phyloP scores from a whole-genome alignment of 805 yeast genomes.

The Kodamaea neixiangensis region DNA sequence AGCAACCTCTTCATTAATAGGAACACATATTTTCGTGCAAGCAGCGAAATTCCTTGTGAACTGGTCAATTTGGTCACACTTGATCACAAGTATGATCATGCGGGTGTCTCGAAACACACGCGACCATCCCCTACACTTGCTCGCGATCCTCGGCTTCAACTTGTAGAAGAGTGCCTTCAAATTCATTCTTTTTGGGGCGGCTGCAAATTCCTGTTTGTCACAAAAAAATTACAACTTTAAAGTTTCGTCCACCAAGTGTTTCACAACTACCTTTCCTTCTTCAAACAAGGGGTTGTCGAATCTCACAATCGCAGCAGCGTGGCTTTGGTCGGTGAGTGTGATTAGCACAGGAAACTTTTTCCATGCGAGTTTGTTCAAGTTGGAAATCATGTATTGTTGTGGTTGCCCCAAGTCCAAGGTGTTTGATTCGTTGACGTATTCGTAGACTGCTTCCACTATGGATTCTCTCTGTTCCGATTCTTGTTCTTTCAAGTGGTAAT shows the following conservation, averaged over 20 bases:
- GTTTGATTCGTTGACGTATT: slow-evolving; percentile 44
- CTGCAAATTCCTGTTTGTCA: neutral
- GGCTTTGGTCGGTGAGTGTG: slow-evolving; percentile 64
- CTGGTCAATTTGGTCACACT: neutral
- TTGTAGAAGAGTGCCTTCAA: slow-evolving; percentile 13
- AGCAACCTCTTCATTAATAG: neutral
- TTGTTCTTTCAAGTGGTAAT: slow-evolving; percentile 8
- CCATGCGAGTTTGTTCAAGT: slow-evolving; percentile 66
- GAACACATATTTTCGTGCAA: neutral
- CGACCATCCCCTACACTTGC: neutral
- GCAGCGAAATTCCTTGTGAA: neutral
- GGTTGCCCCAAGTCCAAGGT: slow-evolving; percentile 35
- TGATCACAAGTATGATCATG: neutral
- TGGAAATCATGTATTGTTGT: slow-evolving; percentile 55
- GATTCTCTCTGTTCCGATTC: slow-evolving; percentile 49
- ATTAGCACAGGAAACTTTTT: slow-evolving; percentile 70
- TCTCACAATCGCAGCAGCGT: slow-evolving; percentile 80
- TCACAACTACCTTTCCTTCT: slow-evolving; percentile 70
- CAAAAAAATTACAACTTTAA: slow-evolving; percentile 16
- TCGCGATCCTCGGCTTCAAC: neutral
- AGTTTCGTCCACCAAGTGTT: slow-evolving; percentile 57
- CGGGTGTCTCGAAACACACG: neutral
- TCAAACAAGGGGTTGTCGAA: slow-evolving; percentile 49
- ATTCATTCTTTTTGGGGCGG: slow-evolving; percentile 3
- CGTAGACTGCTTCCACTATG: slow-evolving; percentile 63